Evolutionary conservation across 176 grass and related monocot species (phyloP), one percentile per base, ranked within the genome.

Genomic region (Neostapfia colusana): DNA sequence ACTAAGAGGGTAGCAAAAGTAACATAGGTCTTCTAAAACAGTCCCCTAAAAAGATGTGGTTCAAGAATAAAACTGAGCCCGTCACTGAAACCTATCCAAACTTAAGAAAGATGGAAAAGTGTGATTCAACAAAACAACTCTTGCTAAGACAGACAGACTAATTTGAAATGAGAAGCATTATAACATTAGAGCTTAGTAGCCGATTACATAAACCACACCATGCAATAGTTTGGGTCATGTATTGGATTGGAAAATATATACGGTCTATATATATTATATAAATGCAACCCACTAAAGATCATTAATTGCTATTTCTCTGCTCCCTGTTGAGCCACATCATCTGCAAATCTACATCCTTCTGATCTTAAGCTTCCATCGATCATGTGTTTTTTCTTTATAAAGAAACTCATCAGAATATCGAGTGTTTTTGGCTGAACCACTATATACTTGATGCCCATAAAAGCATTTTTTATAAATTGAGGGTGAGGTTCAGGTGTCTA

Each of bases 91-190:
- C 77, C 41, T 50, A 68, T 41, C 23, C 10, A 75, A 61, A 51
- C 70, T 60, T 1, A 53, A 68, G 38, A 18, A 72, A 49, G 36
- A 40, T 1, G 4, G 8, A 63, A 28, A 72, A 16, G 41, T 1
- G 63, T 8, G 53, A 41, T 37, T n/a, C 8, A 24, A 23, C 37
- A 34, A 40, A 63, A 18, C 4, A n/a, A 57, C 7, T 7, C 24
- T 36, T n/a, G 34, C 12, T 35, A 70, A 70, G 14, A 42, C 51
- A 78, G 59, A 26, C 44, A 31, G 20, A 11, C 5, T 8, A 68
- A 61, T n/a, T n/a, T 25, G 14, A 35, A 60, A 26, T 34, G 31
- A 20, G 63, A 80, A 80, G 74, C 26, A 51, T 55, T 55, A 76
- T 7, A 28, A 45, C 57, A 63, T 14, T 20, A 15, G 72, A 75